Percentiles rank a stretch among this genome's conserved stretches.
phyloP scores from a whole-genome alignment of 1,139 yeast genomes.

The Candida anutae region DNA sequence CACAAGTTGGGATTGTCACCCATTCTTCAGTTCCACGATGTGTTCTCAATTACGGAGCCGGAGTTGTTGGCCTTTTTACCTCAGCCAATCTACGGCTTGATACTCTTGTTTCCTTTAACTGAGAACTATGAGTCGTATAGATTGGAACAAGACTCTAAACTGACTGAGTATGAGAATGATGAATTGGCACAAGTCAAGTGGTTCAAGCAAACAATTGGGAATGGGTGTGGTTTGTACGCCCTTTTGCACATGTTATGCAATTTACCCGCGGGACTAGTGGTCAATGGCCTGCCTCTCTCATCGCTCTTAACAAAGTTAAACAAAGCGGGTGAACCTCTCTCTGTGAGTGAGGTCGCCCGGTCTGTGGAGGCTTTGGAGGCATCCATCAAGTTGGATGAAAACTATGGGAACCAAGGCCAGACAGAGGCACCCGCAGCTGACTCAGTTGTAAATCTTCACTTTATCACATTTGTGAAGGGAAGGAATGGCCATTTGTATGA shows the following conservation, averaged over 20 bases:
- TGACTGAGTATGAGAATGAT: slow-evolving; percentile 10
- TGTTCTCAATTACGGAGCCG: slow-evolving; percentile 74
- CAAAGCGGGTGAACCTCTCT: slow-evolving; percentile 1
- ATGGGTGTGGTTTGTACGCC: slow-evolving; percentile 93
- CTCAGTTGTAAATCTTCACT: slow-evolving; percentile 64
- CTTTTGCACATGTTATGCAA: slow-evolving; percentile 70
- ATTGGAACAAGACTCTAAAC: slow-evolving; percentile 19
- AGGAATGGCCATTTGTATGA: slow-evolving; percentile 61
- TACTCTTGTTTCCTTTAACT: slow-evolving; percentile 77
- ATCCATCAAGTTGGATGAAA: slow-evolving; percentile 40
- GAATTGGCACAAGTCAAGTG: slow-evolving; percentile 35
- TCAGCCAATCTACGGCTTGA: slow-evolving; percentile 67
- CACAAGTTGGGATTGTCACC: slow-evolving; percentile 59
- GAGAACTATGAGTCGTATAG: slow-evolving; percentile 49
- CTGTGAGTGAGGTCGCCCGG: slow-evolving; percentile 26
- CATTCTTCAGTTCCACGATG: slow-evolving; percentile 62
- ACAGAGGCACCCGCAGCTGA: slow-evolving; percentile 73
- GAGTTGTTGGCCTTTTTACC: slow-evolving; percentile 75
- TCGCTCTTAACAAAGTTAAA: slow-evolving; percentile 11
- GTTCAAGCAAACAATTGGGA: slow-evolving; percentile 78
- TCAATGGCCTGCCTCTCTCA: slow-evolving; percentile 25
- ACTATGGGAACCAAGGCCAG: slow-evolving; percentile 62
- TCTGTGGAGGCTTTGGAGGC: slow-evolving; percentile 49
- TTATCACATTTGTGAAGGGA: slow-evolving; percentile 63
- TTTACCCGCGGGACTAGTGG: slow-evolving; percentile 40